Conservation (phyloP, 306 rosid species). For the Gastrolobium villosum region DNA sequence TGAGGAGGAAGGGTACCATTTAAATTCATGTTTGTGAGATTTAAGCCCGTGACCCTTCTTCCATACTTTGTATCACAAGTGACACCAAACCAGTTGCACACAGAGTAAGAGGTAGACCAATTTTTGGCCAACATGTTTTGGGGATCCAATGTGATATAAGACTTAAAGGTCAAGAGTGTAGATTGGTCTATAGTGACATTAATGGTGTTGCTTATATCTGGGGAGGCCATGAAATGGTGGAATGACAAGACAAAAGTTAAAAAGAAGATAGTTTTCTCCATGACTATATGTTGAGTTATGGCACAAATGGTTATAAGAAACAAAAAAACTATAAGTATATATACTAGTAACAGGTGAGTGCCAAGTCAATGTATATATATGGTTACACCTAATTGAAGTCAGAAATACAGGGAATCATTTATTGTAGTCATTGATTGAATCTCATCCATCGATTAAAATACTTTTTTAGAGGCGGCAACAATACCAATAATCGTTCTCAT, state of each 20-base stretch:
- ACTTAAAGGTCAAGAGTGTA: constrained; percentile 42
- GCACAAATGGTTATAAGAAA: background rate
- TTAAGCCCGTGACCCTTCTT: constrained; percentile 40
- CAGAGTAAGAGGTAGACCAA: constrained; percentile 36
- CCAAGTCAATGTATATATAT: too few relatives aligned
- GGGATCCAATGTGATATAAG: constrained; percentile 37
- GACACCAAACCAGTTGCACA: constrained; percentile 47
- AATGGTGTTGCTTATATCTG: background rate
- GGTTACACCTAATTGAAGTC: too few relatives aligned
- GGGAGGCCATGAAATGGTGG: constrained; percentile 27
- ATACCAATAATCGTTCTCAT: too few relatives aligned
- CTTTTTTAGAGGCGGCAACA: too few relatives aligned
- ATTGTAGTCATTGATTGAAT: too few relatives aligned
- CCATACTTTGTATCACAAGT: constrained; percentile 28
- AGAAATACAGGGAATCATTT: too few relatives aligned
- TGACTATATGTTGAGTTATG: background rate
- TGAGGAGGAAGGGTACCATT: constrained; percentile 42
- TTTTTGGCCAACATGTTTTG: constrained; percentile 15
- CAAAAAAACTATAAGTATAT: background rate
- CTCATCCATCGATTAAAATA: too few relatives aligned
- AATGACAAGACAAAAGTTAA: background rate
- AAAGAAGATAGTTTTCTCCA: constrained; percentile 33
- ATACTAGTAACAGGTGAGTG: too few relatives aligned
- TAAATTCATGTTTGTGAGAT: constrained; percentile 20
- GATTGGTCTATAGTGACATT: constrained; percentile 26